Evolutionary conservation across 352 stramenopile species (phyloP).

Genomic region (Globisporangium megalacanthum): DNA sequence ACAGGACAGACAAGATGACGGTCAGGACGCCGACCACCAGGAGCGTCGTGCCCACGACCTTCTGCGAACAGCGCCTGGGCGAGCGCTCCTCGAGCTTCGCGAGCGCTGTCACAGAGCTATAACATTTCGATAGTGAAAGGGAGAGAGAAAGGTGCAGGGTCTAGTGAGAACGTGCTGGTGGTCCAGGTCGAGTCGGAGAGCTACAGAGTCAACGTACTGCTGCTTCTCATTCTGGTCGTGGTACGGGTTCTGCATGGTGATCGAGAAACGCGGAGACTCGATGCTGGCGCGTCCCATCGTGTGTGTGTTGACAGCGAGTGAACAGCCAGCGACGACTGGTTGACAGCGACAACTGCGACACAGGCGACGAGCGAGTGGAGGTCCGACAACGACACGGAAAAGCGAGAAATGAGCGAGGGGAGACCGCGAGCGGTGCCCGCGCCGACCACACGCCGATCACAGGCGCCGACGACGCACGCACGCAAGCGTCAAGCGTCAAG

Average conservation of each 20-base stretch:
- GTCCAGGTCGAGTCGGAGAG: neutral
- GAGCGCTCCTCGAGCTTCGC: conserved; percentile 12
- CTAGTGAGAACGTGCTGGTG: no score
- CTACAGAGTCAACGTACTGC: neutral
- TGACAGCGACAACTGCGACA: neutral
- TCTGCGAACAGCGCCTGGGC: conserved; percentile 28
- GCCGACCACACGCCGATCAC: neutral
- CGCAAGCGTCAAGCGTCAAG: no score
- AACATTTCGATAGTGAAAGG: neutral
- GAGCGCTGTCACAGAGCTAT: conserved; percentile 10
- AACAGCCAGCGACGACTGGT: neutral
- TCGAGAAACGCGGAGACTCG: conserved; percentile 15
- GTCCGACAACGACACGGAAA: neutral
- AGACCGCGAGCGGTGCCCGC: neutral
- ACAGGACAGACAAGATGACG: conserved; percentile 41
- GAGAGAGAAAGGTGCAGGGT: no score
- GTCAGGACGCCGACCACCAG: conserved; percentile 23
- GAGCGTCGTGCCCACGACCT: conserved; percentile 29
- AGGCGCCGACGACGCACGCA: neutral
- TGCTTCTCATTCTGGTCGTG: conserved; percentile 11
- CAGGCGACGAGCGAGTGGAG: neutral
- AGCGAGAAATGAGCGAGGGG: neutral
- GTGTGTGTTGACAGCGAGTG: neutral
- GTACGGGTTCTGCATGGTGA: conserved; percentile 11
- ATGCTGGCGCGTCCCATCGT: neutral